Base-by-base conservation (phyloP, 345 rosid genomes). In the Capsella bursapastoris region DNA sequence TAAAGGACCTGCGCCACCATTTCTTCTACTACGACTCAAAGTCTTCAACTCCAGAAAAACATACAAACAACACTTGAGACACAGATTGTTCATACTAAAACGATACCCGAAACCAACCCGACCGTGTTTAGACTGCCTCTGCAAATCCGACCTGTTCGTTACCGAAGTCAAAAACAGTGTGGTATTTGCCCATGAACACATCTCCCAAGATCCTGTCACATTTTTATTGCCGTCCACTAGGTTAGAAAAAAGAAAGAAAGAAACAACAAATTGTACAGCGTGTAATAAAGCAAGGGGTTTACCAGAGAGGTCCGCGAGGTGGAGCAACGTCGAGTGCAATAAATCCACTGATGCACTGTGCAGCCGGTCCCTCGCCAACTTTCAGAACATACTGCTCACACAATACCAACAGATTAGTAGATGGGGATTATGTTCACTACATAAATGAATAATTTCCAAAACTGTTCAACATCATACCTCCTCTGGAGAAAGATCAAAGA, bases 281-380 rank as follows among this genome's bases (percentile, higher is more conserved):
- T 7, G 9, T 12, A 49, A 49, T 16, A 16, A 15, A 77, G 25
- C 4, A 3, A 41, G 31, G 9, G 8, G 58, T 38, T 60, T 89
- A 93, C 98, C 97, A 90, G 86, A 95, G 96, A 28, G 97, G 97
- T 49, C 99, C 99, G 25, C 86, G 93, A 29, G 99, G 97, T 35
- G 97, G 97, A 53, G 94, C 86, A 45, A 90, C 77, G 52, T 92
- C 99, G 14, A 95, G 29, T 25, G 89, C 93, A 29, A 86, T 84
- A 78, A 92, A 95, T 59, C 99, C 97, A 57, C 96, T 95, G 66
- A 92, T 82, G 90, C 99, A 92, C 75, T 92, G 96, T 70, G 97
- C 92, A 2, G 14, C 73, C 43, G 88, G 40, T 53, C 93, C 97
- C 66, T 87, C 88, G 2, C 96, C 90, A 37, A 95, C 89, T 85